These are phyloP conservation scores for Fusarium cicatricum DNA, from an alignment of 2,329 filamentous ascomycete genomes.

Conservation along the genomic window DNA sequence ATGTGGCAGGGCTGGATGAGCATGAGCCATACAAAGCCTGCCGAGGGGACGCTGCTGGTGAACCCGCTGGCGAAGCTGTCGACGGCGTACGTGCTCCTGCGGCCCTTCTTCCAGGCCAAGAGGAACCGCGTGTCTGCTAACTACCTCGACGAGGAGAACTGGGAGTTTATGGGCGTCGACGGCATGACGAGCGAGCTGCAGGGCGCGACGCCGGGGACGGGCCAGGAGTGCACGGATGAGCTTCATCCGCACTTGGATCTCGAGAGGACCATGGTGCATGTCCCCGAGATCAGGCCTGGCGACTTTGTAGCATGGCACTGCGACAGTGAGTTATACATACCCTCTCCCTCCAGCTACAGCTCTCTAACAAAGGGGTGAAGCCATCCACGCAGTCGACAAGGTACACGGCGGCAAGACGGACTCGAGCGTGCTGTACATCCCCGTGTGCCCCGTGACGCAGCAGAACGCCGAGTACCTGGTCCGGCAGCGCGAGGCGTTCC, in stretches of 20 bases:
- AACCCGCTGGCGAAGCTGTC: conserved; percentile 80
- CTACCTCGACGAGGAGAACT: conserved; percentile 64
- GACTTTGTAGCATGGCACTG: conserved; percentile 90
- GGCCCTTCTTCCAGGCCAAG: conserved; percentile 79
- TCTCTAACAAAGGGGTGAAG: conserved; percentile 40
- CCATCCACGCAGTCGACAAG: conserved; percentile 84
- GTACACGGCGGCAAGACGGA: conserved; percentile 76
- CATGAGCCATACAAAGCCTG: conserved; percentile 76
- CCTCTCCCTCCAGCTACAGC: background rate
- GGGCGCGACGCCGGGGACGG: conserved; percentile 73
- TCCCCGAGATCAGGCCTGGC: conserved; percentile 74
- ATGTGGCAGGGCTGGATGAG: conserved; percentile 91
- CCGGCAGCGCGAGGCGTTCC: conserved; percentile 75
- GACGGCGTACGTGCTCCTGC: conserved; percentile 81
- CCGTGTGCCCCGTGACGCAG: conserved; percentile 81
- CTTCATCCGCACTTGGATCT: conserved; percentile 78
- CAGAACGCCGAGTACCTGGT: conserved; percentile 75
- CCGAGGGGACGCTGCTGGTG: conserved; percentile 82
- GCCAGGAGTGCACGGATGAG: conserved; percentile 73
- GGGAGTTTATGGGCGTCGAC: conserved; percentile 59
- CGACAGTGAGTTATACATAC: conserved; percentile 60
- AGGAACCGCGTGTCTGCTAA: conserved; percentile 35
- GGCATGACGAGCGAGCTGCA: conserved; percentile 69
- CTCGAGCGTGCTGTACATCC: conserved; percentile 89
- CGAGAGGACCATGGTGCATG: conserved; percentile 71